phyloP scores from a whole-genome alignment of 139 green algal genomes.

The Asterochloris erici region DNA sequence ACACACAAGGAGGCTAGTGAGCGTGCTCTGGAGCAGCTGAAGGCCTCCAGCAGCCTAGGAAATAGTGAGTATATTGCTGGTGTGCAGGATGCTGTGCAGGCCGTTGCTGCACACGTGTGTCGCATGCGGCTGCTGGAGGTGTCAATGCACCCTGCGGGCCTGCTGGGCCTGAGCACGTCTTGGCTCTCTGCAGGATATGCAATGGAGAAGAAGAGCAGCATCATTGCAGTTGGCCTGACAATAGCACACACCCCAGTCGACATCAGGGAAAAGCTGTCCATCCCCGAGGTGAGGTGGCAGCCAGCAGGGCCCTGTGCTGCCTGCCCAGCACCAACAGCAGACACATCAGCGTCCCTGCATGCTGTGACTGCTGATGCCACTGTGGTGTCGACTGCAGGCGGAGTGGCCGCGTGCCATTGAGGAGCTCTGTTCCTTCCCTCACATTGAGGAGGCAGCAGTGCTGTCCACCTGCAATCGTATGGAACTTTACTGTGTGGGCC shows the following conservation, averaged over 20 bases:
- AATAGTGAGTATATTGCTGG: conserved; percentile 6
- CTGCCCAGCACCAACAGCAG: background rate
- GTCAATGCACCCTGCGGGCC: too few relatives aligned
- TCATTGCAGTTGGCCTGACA: conserved; percentile 95
- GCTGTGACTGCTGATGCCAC: background rate
- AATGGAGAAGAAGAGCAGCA: conserved; percentile 83
- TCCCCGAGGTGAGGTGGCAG: conserved; percentile 62
- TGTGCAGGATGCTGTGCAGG: too few relatives aligned
- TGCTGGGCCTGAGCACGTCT: background rate
- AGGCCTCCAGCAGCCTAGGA: conserved; percentile 23
- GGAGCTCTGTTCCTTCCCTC: conserved; percentile 89
- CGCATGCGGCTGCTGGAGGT: too few relatives aligned
- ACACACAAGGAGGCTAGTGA: conserved; percentile 55
- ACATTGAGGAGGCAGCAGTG: conserved; percentile 97
- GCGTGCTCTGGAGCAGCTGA: conserved; percentile 60
- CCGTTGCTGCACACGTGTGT: too few relatives aligned
- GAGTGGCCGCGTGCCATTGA: conserved; percentile 93
- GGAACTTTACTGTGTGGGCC: conserved; percentile 97
- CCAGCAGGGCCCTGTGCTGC: background rate
- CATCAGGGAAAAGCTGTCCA: conserved; percentile 95
- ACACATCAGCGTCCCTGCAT: background rate
- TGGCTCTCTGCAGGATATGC: conserved; percentile 76
- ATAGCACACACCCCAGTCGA: conserved; percentile 95
- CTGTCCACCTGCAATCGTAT: conserved; percentile 99
- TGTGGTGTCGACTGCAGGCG: conserved; percentile 34